Conservation (phyloP, 2,329 filamentous ascomycete species). For the Ophiostoma novo-ulmi region DNA sequence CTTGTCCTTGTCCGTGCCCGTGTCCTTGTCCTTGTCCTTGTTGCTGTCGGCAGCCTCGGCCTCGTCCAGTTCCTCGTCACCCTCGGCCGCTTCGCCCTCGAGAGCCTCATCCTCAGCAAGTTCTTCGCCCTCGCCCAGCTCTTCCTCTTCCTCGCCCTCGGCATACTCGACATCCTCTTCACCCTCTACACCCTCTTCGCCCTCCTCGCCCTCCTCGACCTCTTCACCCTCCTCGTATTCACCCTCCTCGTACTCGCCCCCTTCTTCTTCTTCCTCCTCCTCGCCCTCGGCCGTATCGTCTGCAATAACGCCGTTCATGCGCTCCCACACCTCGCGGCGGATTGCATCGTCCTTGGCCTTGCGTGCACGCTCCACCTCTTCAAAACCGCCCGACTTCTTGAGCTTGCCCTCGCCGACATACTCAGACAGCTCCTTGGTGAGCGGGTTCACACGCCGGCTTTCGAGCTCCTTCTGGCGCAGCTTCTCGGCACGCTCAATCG, state of each 20-base stretch:
- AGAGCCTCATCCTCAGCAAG: not conserved
- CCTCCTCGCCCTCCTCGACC: slow-evolving; percentile 18
- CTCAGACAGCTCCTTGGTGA: slow-evolving; percentile 75
- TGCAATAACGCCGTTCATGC: slow-evolving; percentile 52
- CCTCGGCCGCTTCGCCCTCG: not conserved
- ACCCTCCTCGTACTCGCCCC: slow-evolving; percentile 6
- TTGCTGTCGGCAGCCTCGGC: not conserved
- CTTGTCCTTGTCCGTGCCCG: not conserved
- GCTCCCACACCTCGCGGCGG: slow-evolving; percentile 70
- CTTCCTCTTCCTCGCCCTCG: slow-evolving; percentile 18
- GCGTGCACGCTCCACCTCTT: slow-evolving; percentile 83
- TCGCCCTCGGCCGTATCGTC: slow-evolving; percentile 12
- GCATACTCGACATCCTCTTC: slow-evolving; percentile 24
- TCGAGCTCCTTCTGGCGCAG: slow-evolving; percentile 83
- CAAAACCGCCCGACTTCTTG: slow-evolving; percentile 92
- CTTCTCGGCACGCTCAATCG: slow-evolving; percentile 95
- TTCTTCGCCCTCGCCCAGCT: not conserved
- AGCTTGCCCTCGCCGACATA: slow-evolving; percentile 89
- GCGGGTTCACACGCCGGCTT: slow-evolving; percentile 64
- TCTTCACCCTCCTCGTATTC: not conserved
- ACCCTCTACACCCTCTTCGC: not conserved
- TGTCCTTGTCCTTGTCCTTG: not conserved
- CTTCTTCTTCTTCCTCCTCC: not conserved
- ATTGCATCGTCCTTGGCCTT: slow-evolving; percentile 83
- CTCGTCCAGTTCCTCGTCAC: not conserved